Evolutionary conservation across 2,329 filamentous ascomycete genomes (phyloP), one percentile per base, ranked within the genome.

Genomic region (Fusarium oligoseptatum): DNA sequence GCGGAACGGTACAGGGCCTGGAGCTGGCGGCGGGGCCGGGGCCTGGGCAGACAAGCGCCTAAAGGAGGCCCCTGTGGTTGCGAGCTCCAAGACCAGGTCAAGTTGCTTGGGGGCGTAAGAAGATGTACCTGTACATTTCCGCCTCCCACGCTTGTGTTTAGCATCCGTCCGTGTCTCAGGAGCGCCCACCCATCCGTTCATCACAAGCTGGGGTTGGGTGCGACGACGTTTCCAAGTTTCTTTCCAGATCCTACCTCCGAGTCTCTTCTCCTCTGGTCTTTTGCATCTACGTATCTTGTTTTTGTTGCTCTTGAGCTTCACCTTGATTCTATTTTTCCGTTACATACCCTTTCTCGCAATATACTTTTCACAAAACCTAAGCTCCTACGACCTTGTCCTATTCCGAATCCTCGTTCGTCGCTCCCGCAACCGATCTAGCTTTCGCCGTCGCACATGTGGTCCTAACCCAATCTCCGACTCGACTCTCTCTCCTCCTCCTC

Each of bases 381-480:
- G 24, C 41, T 27, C 50, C 39, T 56, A 58, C 66, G 37, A 60
- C 27, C 27, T 62, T 52, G 17, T 66, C 73, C 29, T 75, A 68
- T 64, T 63, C 37, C 50, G 22, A 66, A n/a, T 39, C 62, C 67
- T 71, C 66, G 55, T 61, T 70, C 71, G 71, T 75, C 76, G 68
- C 73, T 74, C 64, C 70, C 76, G 66, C 73, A 77, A 73, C 68
- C 71, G 43, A 60, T 60, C 29, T 48, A 52, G 48, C 57, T 32
- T 77, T 63, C 41, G 41, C 57, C 60, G 65, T 74, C 67, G 66
- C 76, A 77, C 76, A 78, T 78, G 76, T 77, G 73, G 75, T 76
- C 75, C 60, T 77, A 70, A 78, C 58, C 65, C 55, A 50, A 55
- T 66, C 60, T 75, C 57, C 71, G 32, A 50, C 39, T 68, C 73